These are phyloP conservation scores for Nemophila menziesii DNA, from an alignment of 257 asterid species.

Conservation along the genomic window DNA sequence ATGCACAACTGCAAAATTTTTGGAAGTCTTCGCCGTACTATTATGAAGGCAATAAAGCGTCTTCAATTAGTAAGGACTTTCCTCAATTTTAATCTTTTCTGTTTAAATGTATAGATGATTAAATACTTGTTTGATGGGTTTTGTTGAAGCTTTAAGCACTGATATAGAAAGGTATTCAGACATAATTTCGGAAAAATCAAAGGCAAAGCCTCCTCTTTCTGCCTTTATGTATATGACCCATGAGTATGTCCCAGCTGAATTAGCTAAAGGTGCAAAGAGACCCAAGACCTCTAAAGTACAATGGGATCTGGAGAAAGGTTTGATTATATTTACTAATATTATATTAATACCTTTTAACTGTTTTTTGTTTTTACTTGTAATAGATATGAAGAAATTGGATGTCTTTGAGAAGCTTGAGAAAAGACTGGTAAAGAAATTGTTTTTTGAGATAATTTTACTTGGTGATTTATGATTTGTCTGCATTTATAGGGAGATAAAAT, in stretches of 20 bases:
- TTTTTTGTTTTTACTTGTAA: too few relatives aligned
- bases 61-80: constrained; percentile 29
- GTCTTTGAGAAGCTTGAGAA: constrained; percentile 44
- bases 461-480: too few relatives aligned
- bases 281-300: constrained; percentile 30
- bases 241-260: constrained; percentile 57
- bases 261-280: constrained; percentile 40
- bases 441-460: constrained; percentile 2
- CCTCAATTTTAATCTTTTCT: too few relatives aligned
- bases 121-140: too few relatives aligned
- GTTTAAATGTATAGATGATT: too few relatives aligned
- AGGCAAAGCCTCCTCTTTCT: constrained; percentile 30
- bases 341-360: too few relatives aligned
- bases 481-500: constrained; percentile 31
- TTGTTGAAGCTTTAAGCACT: constrained; percentile 23
- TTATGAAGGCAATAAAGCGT: constrained; percentile 29
- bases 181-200: constrained; percentile 12
- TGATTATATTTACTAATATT: not conserved
- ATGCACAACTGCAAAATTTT: constrained; percentile 22
- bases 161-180: constrained; percentile 57
- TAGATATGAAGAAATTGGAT: constrained; percentile 37
- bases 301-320: constrained; percentile 46
- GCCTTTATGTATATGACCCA: constrained; percentile 31
- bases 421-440: constrained; percentile 36
- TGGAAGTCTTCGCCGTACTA: constrained; percentile 43